Percentiles rank a stretch among this genome's conserved stretches.
phyloP scores from a whole-genome alignment of 2,329 filamentous ascomycete species.

The Sporothrix globosa region DNA sequence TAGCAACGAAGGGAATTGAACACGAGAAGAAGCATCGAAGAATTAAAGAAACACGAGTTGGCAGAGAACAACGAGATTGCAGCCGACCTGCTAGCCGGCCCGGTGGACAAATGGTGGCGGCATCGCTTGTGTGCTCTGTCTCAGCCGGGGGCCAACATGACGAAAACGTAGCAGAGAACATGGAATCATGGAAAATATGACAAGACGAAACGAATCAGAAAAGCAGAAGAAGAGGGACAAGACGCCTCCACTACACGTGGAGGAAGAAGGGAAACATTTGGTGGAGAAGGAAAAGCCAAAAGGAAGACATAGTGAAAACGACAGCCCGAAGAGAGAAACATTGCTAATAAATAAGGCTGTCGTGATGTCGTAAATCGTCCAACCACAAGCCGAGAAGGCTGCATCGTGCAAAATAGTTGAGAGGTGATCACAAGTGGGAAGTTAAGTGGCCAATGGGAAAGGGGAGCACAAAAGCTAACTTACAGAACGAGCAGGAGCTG shows the following conservation, averaged over 20 bases:
- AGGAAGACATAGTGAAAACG: background rate
- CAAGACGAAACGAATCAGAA: background rate
- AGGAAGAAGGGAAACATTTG: background rate
- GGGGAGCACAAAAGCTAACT: slow-evolving; percentile 23
- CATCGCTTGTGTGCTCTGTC: background rate
- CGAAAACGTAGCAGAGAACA: background rate
- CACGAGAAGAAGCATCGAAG: background rate
- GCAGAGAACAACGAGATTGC: slow-evolving; percentile 2
- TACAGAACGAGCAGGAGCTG: background rate
- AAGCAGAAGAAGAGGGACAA: background rate
- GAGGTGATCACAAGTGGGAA: background rate
- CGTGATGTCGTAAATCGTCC: slow-evolving; percentile 47
- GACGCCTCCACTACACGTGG: background rate
- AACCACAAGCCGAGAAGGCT: slow-evolving; percentile 44
- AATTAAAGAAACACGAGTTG: background rate
- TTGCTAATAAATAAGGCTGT: background rate
- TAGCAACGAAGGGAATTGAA: background rate
- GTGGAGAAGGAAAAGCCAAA: background rate
- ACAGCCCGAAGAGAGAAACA: background rate
- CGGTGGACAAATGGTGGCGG: slow-evolving; percentile 2
- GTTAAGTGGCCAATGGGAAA: slow-evolving; percentile 24
- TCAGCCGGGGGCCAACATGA: background rate
- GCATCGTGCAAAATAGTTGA: background rate
- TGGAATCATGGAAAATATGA: background rate
- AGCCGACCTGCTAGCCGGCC: background rate